Conservation (phyloP, 176 grass and related monocot species). For the Aegilops speltoides region DNA sequence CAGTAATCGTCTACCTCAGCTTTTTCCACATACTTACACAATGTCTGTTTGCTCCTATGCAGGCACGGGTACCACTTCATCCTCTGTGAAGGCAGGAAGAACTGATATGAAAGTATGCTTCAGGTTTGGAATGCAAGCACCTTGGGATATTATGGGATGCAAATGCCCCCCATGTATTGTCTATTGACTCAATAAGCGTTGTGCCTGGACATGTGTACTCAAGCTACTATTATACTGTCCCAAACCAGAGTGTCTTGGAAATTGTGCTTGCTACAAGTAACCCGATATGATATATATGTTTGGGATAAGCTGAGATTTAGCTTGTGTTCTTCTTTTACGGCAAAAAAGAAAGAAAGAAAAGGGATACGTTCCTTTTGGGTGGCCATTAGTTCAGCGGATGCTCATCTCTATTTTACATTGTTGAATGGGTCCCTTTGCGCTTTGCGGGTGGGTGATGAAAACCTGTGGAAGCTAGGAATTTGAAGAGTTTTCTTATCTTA, state of each 20-base stretch:
- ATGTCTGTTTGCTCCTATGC: background rate
- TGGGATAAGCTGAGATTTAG: background rate
- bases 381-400: background rate
- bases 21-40: background rate
- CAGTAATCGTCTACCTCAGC: background rate
- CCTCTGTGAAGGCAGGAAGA: constrained; percentile 83
- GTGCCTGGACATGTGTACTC: background rate
- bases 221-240: background rate
- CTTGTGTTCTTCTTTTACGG: background rate
- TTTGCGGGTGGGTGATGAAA: too few species aligned
- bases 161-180: background rate
- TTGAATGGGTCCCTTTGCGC: background rate
- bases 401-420: background rate
- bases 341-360: too few species aligned
- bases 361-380: background rate
- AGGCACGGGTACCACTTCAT: constrained; percentile 94
- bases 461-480: too few species aligned
- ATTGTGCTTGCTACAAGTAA: constrained; percentile 28
- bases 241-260: background rate
- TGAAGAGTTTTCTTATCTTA: too few species aligned
- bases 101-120: constrained; percentile 34
- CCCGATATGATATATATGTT: background rate
- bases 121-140: background rate
- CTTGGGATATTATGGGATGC: background rate
- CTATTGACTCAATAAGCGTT: constrained; percentile 23